phyloP scores from a whole-genome alignment of 2,329 filamentous ascomycete species.

The Claviceps sorghi region DNA sequence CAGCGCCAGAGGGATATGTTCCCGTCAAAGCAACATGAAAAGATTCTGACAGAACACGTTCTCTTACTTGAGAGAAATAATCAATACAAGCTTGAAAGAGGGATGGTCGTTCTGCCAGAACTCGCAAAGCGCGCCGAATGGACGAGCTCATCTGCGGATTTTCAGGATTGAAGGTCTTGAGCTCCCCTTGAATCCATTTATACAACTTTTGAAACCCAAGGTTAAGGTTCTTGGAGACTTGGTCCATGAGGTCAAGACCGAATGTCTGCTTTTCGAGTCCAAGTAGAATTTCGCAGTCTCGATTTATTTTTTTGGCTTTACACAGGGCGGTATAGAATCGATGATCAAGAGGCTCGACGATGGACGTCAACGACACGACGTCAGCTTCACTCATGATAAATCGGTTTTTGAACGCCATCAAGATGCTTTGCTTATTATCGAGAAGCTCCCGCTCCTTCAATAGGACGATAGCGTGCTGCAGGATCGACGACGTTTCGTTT shows the following conservation, averaged over 20 bases:
- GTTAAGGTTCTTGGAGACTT: slow-evolving; percentile 75
- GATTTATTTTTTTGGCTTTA: slow-evolving; percentile 73
- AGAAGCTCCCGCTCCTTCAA: slow-evolving; percentile 58
- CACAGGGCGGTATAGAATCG: slow-evolving; percentile 65
- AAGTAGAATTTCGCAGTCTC: slow-evolving; percentile 76
- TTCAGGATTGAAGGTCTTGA: slow-evolving; percentile 83
- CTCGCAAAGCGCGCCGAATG: slow-evolving; percentile 69
- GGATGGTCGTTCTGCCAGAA: slow-evolving; percentile 76
- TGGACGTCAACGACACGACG: slow-evolving; percentile 57
- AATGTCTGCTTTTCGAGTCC: slow-evolving; percentile 81
- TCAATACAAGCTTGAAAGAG: slow-evolving; percentile 90
- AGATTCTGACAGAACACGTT: slow-evolving; percentile 72
- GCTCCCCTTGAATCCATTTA: slow-evolving; percentile 86
- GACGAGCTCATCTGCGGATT: slow-evolving; percentile 82
- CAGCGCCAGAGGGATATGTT: slow-evolving; percentile 38
- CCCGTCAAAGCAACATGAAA: slow-evolving; percentile 85
- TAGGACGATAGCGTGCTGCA: slow-evolving; percentile 63
- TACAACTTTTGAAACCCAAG: slow-evolving; percentile 90
- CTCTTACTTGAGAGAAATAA: slow-evolving; percentile 79
- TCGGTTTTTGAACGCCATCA: slow-evolving; percentile 64
- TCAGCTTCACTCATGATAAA: slow-evolving; percentile 80
- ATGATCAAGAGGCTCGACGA: slow-evolving; percentile 70
- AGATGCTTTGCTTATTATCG: slow-evolving; percentile 64
- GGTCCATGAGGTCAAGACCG: slow-evolving; percentile 81
- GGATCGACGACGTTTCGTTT: slow-evolving; percentile 54